Evolutionary conservation across 2,329 filamentous ascomycete species (phyloP).

Genomic region (Pseudogymnoascus sp.): DNA sequence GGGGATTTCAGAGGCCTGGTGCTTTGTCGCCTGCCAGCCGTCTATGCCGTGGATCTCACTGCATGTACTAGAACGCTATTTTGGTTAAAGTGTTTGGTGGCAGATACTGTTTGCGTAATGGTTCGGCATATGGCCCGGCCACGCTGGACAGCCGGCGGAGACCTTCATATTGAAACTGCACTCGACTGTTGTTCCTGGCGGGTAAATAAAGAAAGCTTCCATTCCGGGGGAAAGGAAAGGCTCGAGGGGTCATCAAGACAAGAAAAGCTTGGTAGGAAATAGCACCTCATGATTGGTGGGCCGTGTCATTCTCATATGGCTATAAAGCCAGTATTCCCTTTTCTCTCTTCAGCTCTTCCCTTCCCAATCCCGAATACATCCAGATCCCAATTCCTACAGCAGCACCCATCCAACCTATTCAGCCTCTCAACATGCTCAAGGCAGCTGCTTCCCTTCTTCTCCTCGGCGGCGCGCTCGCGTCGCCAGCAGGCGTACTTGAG

Average conservation of each 20-base stretch:
- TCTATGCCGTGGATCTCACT: background rate
- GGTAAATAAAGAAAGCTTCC: conserved; percentile 2
- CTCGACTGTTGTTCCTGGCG: background rate
- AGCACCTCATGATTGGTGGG: background rate
- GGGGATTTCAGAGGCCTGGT: background rate
- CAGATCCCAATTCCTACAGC: background rate
- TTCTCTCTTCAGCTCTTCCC: background rate
- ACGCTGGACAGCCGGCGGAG: background rate
- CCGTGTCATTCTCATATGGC: background rate
- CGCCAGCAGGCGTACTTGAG: conserved; percentile 2
- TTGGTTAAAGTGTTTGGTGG: background rate
- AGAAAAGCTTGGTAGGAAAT: background rate
- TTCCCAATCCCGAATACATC: background rate
- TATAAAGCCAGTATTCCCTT: background rate
- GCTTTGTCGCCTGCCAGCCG: background rate
- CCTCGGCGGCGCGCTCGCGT: background rate
- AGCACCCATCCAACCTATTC: background rate
- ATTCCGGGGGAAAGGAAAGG: background rate
- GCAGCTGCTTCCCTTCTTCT: conserved; percentile 4
- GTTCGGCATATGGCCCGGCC: background rate
- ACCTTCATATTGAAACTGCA: background rate
- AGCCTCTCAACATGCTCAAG: conserved; percentile 8
- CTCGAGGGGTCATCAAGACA: background rate
- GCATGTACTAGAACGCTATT: background rate
- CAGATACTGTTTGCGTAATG: background rate